Conservation (phyloP, 805 yeast species). For the Aciculoconidium aculeatum region DNA sequence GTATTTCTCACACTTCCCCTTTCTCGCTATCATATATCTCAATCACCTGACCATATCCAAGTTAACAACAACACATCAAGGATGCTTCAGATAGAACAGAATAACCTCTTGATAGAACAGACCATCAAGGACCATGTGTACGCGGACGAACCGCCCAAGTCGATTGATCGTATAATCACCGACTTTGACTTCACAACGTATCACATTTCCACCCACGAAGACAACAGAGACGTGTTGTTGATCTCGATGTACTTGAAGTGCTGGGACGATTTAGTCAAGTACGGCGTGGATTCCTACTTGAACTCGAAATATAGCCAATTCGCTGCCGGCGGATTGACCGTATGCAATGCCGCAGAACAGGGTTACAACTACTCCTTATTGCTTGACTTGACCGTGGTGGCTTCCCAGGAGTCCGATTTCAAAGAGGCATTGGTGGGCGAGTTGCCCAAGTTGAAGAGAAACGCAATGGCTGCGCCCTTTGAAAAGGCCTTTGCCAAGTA, state of each 20-base stretch:
- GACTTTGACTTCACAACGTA: constrained; percentile 96
- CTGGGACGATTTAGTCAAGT: constrained; percentile 63
- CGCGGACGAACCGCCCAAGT: constrained; percentile 30
- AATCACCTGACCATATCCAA: constrained; percentile 3
- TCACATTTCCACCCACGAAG: constrained; percentile 81
- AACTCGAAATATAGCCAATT: constrained; percentile 42
- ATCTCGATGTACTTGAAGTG: constrained; percentile 72
- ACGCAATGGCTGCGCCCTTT: constrained; percentile 90
- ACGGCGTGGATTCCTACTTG: constrained; percentile 57
- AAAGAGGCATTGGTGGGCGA: constrained; percentile 50
- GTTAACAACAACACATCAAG: constrained; percentile 1
- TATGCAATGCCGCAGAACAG: constrained; percentile 47
- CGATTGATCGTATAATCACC: constrained; percentile 80
- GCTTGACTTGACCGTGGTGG: constrained; percentile 47
- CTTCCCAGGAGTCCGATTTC: constrained; percentile 38
- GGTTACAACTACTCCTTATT: constrained; percentile 79
- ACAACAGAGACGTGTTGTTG: constrained; percentile 56
- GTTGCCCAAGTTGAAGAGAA: constrained; percentile 73
- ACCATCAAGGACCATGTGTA: constrained; percentile 68
- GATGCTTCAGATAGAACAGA: constrained; percentile 86
- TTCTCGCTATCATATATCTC: constrained; percentile 4
- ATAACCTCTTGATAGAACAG: constrained; percentile 76
- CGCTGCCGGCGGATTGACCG: constrained; percentile 22
- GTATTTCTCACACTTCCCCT: constrained; percentile 1
- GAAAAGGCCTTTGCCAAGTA: constrained; percentile 78